Base-by-base conservation (phyloP, 75 land plant species). In the Selaginella tamariscina region DNA sequence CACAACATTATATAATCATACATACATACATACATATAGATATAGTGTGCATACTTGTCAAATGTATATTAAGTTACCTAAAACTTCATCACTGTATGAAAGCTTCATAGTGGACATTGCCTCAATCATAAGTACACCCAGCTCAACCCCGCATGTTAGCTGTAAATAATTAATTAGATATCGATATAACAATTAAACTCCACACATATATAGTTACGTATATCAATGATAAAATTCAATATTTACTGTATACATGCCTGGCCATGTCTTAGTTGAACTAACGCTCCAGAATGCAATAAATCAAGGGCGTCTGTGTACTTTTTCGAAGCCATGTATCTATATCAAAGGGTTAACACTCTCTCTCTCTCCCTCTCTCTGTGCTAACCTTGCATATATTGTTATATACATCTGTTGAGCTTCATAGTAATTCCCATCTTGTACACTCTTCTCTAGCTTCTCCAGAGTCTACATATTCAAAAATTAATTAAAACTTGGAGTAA, bases 71-170 rank as follows among this genome's bases (percentile, higher is more conserved):
- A 68, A 71, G 84, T 76, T 31, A 91, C 97, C 97, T 65, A 91
- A 78, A 32, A 71, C 73, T 27, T 79, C 75, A 28, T 71, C 70
- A 68, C 67, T 56, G 69, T 56, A 85, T 44, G 82, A 79, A 70
- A 82, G 44, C 70, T 88, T 88, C 30, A 80, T 90, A 65, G 80
- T 85, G 33, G 63, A 80, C 65, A 89, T 77, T 29, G 85, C 78
- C 23, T 94, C 91, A 13, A 89, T 83, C 70, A 85, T 83, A 65
- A 87, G 72, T 2, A 80, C 32, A 56, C 85, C 91, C 65, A 94
- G 91, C 74, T 94, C 96, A 56, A 84, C 75, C n/a, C 98, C 98
- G 80, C 98, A 93, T 27, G 91, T 93, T 24, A 93, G 81, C 98
- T 93, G 82, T 67, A n/a, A n/a, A n/a, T n/a, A n/a, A n/a, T n/a